These are phyloP conservation scores for Suhomyces xylopsoci DNA, from an alignment of 805 yeast genomes.

Conservation along the genomic window DNA sequence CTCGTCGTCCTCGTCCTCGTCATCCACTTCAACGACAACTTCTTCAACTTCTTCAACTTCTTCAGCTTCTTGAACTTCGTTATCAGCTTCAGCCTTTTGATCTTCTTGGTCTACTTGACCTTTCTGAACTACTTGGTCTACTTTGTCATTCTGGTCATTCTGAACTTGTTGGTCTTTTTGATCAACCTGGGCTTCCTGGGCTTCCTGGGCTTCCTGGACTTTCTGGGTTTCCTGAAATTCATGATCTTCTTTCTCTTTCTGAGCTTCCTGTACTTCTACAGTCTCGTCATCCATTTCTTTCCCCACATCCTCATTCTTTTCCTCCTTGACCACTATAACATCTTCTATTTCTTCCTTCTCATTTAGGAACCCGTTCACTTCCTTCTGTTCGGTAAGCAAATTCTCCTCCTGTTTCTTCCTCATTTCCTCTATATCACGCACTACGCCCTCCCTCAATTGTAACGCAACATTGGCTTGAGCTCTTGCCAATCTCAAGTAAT, in stretches of 20 bases:
- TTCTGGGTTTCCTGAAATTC: background rate
- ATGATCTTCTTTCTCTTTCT: background rate
- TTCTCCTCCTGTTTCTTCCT: background rate
- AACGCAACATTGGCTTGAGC: slow-evolving; percentile 45
- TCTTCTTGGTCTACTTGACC: background rate
- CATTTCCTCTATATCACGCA: slow-evolving; percentile 7
- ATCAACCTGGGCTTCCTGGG: background rate
- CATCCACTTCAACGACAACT: background rate
- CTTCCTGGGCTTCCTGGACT: background rate
- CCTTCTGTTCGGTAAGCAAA: background rate
- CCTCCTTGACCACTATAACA: background rate
- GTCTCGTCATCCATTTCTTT: background rate
- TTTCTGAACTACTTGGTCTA: background rate
- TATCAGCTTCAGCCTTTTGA: no score
- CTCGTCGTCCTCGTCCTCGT: background rate
- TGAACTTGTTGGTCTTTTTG: background rate
- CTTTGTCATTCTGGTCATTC: no score
- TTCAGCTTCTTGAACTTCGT: background rate
- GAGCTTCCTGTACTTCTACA: background rate
- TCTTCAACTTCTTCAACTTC: background rate
- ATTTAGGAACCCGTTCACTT: background rate
- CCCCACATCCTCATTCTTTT: background rate
- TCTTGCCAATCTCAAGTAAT: slow-evolving; percentile 44
- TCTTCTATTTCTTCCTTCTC: background rate
- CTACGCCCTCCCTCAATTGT: slow-evolving; percentile 34